Evolutionary conservation across 441 rosid species (phyloP), one percentile per base, ranked within the genome.

Genomic region (Manihot esculenta): DNA sequence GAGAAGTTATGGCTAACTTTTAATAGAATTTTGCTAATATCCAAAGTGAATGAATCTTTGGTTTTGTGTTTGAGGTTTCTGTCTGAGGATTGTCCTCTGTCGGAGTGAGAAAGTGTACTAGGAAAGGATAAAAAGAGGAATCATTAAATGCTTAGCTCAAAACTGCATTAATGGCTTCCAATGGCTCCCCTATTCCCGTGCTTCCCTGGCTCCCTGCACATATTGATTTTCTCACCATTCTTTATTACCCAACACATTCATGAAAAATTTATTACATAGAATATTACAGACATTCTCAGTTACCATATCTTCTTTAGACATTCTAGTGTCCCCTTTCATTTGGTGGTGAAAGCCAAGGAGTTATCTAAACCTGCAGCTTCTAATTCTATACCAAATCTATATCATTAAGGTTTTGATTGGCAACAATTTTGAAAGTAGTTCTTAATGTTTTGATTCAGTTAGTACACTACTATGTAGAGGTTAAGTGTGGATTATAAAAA

Each of bases 1-100:
- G 97, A 69, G 97, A 91, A 78, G 68, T 81, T 66, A 48, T 74
- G 81, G 81, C 70, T 65, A 66, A 57, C 80, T 45, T 76, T 86
- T 89, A 84, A 84, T 82, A 72, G 73, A 33, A 51, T 64, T 20
- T 1, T 2, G 73, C 6, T 41, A 41, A 69, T 44, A 38, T 70
- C 68, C 70, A 68, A 69, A 70, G 47, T 30, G 63, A 44, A 57
- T 59, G 72, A 74, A 74, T 73, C 72, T 71, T 62, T 26, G n/a
- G 56, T 62, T n/a, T 66, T 35, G 54, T 33, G 41, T 38, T n/a
- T 44, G 38, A 69, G 68, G 23, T 20, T 57, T 68, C 21, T 15
- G 1, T 14, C 42, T 38, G 42, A 3, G 49, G 55, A 48, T 48
- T 13, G 66, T 50, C 58, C 42, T 49, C 6, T 51, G 66, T 58